Percentiles rank a stretch among this genome's conserved stretches.
phyloP scores from a whole-genome alignment of 2,329 filamentous ascomycete genomes.

The Aspergillus jensenii region DNA sequence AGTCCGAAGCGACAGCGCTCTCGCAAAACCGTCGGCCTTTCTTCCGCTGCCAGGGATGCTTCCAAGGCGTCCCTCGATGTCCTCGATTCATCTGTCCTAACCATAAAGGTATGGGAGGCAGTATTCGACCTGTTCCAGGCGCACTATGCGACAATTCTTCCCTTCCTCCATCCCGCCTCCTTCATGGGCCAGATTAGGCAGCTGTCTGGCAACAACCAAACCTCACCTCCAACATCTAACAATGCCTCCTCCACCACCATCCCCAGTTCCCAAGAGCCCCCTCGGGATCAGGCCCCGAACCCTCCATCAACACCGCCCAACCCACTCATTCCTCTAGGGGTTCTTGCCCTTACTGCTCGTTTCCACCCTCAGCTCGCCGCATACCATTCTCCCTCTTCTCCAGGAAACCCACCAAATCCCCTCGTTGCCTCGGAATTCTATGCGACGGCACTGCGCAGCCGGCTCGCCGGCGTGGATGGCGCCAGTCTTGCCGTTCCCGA shows the following conservation, averaged over 20 bases:
- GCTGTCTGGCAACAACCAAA: slow-evolving; percentile 26
- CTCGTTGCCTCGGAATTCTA: slow-evolving; percentile 56
- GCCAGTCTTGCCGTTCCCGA: slow-evolving; percentile 43
- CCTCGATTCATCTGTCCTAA: slow-evolving; percentile 52
- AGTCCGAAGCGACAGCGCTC: slow-evolving; percentile 43
- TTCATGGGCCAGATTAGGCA: slow-evolving; percentile 52
- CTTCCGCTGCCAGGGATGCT: slow-evolving; percentile 29
- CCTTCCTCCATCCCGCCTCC: slow-evolving; percentile 56
- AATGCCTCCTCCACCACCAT: slow-evolving; percentile 7
- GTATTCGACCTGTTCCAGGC: slow-evolving; percentile 60
- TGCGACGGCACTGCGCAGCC: slow-evolving; percentile 51
- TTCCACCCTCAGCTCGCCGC: slow-evolving; percentile 53
- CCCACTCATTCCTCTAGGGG: slow-evolving; percentile 54
- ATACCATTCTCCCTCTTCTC: slow-evolving; percentile 48
- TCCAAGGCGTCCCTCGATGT: slow-evolving; percentile 43
- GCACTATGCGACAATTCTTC: slow-evolving; percentile 57
- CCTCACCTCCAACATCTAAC: slow-evolving; percentile 17
- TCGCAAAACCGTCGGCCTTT: slow-evolving; percentile 34
- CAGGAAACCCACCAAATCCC: slow-evolving; percentile 47
- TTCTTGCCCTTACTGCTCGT: slow-evolving; percentile 56
- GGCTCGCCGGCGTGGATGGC: slow-evolving; percentile 46
- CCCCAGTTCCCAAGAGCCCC: slow-evolving; percentile 3
- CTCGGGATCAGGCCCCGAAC: slow-evolving; percentile 31
- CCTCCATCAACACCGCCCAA: slow-evolving; percentile 36
- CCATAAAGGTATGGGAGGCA: slow-evolving; percentile 56